Percentiles rank a stretch among this genome's conserved stretches.
These are phyloP conservation scores for Mortierella sp. DNA, from an alignment of 371 early-diverging fungal genomes.

Conservation along the genomic window DNA sequence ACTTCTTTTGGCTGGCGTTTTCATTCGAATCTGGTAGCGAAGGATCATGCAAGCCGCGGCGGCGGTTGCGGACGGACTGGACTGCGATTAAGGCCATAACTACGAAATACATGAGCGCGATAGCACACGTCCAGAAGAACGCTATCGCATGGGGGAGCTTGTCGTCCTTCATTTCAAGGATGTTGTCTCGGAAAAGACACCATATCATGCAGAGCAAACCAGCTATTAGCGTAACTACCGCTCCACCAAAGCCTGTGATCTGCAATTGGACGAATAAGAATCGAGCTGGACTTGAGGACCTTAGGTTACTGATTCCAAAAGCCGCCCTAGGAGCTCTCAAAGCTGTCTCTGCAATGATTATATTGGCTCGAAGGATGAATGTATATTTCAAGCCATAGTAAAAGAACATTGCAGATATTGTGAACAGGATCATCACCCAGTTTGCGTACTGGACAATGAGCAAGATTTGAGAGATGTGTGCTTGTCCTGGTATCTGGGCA, in stretches of 20 bases:
- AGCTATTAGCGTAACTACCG: constrained; percentile 40
- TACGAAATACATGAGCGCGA: constrained; percentile 35
- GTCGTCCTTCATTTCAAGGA: constrained; percentile 29
- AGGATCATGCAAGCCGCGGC: constrained; percentile 29
- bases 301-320: constrained; percentile 47
- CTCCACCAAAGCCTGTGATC: constrained; percentile 53
- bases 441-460: constrained; percentile 43
- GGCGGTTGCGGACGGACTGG: constrained; percentile 47
- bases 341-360: constrained; percentile 53
- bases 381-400: constrained; percentile 58
- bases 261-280: constrained; percentile 54
- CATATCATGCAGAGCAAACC: constrained; percentile 54
- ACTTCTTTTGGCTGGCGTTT: constrained; percentile 25
- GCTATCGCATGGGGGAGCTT: constrained; percentile 44
- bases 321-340: constrained; percentile 49
- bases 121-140: constrained; percentile 54
- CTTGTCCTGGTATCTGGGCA: constrained; percentile 35
- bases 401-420: constrained; percentile 54
- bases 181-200: constrained; percentile 31
- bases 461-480: constrained; percentile 21
- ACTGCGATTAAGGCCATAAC: constrained; percentile 40
- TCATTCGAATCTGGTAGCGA: constrained; percentile 15
- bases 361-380: constrained; percentile 54
- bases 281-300: constrained; percentile 48
- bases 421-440: constrained; percentile 54